Percentiles rank a stretch among this genome's conserved stretches.
Evolutionary conservation across 495 filamentous ascomycete genomes (phyloP).

Genomic region (Trichoderma virens): DNA sequence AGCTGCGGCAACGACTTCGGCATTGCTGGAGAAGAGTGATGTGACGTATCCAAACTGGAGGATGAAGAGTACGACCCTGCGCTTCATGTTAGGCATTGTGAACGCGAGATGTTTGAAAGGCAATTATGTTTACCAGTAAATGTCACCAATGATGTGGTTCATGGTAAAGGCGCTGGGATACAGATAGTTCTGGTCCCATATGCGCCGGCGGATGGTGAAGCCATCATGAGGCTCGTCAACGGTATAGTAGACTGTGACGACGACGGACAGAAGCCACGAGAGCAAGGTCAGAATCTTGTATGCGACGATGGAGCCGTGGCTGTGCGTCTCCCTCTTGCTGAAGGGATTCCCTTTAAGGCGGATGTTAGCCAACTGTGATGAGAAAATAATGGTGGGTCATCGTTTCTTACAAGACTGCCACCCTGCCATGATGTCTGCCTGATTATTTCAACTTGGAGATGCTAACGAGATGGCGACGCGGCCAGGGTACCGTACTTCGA

Average conservation of each 20-base stretch:
- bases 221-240: constrained; percentile 53
- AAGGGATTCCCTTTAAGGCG: constrained; percentile 57
- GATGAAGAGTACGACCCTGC: constrained; percentile 65
- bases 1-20: constrained; percentile 54
- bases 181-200: constrained; percentile 62
- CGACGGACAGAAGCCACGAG: constrained; percentile 62
- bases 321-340: constrained; percentile 53
- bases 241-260: constrained; percentile 63
- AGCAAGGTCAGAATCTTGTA: constrained; percentile 63
- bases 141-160: constrained; percentile 57
- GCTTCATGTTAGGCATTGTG: background rate
- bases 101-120: background rate
- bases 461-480: no score
- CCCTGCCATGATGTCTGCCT: background rate
- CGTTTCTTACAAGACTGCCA: background rate
- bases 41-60: constrained; percentile 68
- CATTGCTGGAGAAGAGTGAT: constrained; percentile 62
- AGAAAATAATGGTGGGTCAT: background rate
- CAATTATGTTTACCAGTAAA: constrained; percentile 69
- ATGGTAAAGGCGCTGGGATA: constrained; percentile 68
- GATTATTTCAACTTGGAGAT: no score
- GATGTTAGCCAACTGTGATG: background rate
- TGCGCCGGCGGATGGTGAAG: constrained; percentile 42
- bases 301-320: constrained; percentile 35
- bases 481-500: no score